Evolutionary conservation across 2,329 filamentous ascomycete genomes (phyloP), one percentile per base, ranked within the genome.

Genomic region (Pseudogymnoascus sp.): DNA sequence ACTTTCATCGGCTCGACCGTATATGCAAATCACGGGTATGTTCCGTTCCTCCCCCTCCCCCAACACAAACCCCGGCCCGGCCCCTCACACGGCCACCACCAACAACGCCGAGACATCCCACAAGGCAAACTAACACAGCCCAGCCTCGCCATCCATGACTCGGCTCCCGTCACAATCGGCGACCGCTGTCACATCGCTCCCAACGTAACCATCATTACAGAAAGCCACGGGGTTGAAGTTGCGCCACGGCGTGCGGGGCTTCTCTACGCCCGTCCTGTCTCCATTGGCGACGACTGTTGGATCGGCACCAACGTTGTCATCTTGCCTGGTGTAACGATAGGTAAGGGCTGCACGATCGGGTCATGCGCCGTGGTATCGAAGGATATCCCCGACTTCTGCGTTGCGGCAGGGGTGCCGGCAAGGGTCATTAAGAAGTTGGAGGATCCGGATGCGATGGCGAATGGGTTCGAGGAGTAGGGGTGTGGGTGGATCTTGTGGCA

Each of bases 171-270:
- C 41, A 77, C 73, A 11, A 69, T 70, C 38, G 68, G 69, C 28
- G 41, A 64, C 19, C 61, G 64, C 36, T 63, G 64, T 9, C 49
- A 68, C 80, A 78, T 92, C 62, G 90, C 88, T 0, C 88, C 90
- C 0, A 87, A 85, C 67, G 88, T 92, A 0, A 83, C 79, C 59
- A 82, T 94, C 62, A 90, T 84, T 70, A 83, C 84, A 2, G 90
- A 84, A 1, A 88, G 84, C 0, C 90, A 94, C 72, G 88, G 90
- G 58, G 77, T 88, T 0, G 88, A 88, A 67, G 77, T 82, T 0
- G 75, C 77, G 61, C 78, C 75, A 1, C 76, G 81, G 16, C 73
- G 79, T 23, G 76, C 80, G 38, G 86, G 89, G 69, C 76, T 85
- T 61, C 73, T 72, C 14, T 82, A 77, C 62, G 80, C 79, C 0